Conservation (phyloP, 129 eudicot species). For the Saposhnikovia divaricata region DNA sequence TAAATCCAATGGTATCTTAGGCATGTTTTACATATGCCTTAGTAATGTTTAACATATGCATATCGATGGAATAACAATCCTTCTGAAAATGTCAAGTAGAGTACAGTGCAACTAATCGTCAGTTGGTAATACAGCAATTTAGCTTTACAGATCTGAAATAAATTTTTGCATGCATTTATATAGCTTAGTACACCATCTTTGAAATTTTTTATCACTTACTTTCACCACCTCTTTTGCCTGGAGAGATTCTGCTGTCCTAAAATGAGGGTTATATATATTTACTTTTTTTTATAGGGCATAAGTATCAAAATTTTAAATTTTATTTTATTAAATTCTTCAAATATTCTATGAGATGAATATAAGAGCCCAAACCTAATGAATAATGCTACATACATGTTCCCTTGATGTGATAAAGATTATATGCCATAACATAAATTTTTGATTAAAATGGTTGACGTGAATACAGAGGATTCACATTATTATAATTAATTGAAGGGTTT, state of each 20-base stretch:
- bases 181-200: constrained; percentile 5
- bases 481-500: too few relatives aligned
- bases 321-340: too few relatives aligned
- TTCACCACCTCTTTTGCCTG: not conserved
- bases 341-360: too few relatives aligned
- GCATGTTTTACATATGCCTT: not conserved
- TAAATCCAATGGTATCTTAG: not conserved
- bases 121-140: not conserved
- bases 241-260: not conserved
- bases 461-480: too few relatives aligned
- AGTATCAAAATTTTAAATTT: too few relatives aligned
- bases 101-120: not conserved
- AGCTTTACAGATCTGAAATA: not conserved
- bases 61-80: not conserved
- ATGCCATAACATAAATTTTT: too few relatives aligned
- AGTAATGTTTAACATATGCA: not conserved
- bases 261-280: too few relatives aligned
- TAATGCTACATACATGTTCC: too few relatives aligned
- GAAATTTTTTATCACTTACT: not conserved
- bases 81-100: not conserved
- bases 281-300: too few relatives aligned
- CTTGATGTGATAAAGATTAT: too few relatives aligned
- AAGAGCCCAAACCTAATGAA: too few relatives aligned
- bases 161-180: not conserved
- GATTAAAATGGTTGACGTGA: too few relatives aligned